These are phyloP conservation scores for Lodderomyces jiufengensis DNA, from an alignment of 1,139 yeast genomes.

Conservation along the genomic window DNA sequence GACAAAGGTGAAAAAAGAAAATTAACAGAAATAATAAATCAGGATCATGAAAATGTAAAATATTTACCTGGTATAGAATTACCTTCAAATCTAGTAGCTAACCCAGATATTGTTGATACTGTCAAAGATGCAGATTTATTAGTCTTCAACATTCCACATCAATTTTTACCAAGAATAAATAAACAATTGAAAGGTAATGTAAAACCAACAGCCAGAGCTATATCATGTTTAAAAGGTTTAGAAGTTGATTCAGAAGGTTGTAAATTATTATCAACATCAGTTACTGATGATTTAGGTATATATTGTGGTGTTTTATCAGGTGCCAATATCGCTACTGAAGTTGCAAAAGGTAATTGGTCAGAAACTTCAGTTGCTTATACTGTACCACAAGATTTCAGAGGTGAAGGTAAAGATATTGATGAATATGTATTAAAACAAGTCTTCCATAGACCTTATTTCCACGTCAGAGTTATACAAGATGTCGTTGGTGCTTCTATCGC, in stretches of 20 bases:
- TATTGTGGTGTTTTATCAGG: conserved; percentile 94
- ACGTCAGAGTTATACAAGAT: conserved; percentile 82
- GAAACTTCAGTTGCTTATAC: conserved; percentile 93
- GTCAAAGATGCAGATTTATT: conserved; percentile 77
- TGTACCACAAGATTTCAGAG: conserved; percentile 64
- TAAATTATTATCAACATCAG: conserved; percentile 69
- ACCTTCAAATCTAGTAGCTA: conserved; percentile 79
- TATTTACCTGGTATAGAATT: conserved; percentile 78
- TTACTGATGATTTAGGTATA: conserved; percentile 72
- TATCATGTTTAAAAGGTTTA: conserved; percentile 90
- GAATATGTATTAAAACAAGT: conserved; percentile 62
- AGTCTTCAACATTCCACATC: conserved; percentile 92
- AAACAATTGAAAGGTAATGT: conserved; percentile 74
- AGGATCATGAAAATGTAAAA: conserved; percentile 83
- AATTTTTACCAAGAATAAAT: conserved; percentile 73
- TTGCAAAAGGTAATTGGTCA: conserved; percentile 88
- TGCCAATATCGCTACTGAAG: conserved; percentile 93
- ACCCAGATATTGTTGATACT: conserved; percentile 72
- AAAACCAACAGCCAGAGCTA: conserved; percentile 67
- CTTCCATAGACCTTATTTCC: conserved; percentile 95
- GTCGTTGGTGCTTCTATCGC: conserved; percentile 93
- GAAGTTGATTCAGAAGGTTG: conserved; percentile 80
- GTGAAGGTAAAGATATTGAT: conserved; percentile 72
- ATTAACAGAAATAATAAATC: conserved; percentile 83
- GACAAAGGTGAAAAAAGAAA: conserved; percentile 49